Base-by-base conservation (phyloP, 1,284 basidiomycete genomes). In the Trametes sp. region DNA sequence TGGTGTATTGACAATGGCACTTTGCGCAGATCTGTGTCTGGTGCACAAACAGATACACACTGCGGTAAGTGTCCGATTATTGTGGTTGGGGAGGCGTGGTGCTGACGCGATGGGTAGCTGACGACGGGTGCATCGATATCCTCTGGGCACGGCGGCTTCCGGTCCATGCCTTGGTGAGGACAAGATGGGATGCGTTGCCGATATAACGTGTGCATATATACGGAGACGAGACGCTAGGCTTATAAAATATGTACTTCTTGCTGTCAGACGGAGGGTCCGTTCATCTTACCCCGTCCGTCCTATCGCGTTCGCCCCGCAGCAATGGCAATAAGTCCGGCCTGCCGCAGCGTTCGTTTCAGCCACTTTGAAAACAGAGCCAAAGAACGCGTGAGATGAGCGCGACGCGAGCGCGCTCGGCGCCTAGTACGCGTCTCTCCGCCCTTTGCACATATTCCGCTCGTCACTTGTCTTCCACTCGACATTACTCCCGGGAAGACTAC, bases 1-100 rank as follows among this genome's bases (percentile, higher is more conserved):
- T 49, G 21, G 28, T n/a, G 33, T 26, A 41, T n/a, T n/a, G 42
- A 19, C 24, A 21, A 45, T 57, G 38, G 46, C 49, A 52, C 9
- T 26, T 38, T 31, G 19, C 26, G 35, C 41, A 86, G 84, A 84
- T 70, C 73, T 86, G 19, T 86, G 84, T 63, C 72, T 84, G 59
- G 76, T 85, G 57, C 84, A 86, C 66, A 84, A 84, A 68, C 84
- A 84, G 65, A 92, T 93, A 62, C 80, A 81, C 45, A 77, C 78
- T 64, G 86, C 84, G 56, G 90, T 93, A 68, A 74, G 89, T 79
- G 5, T 31, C 8, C 26, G 48, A n/a, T 8, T 35, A 9, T 48
- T 36, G 23, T 11, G 24, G 9, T 16, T 19, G 1, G n/a, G 19
- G 45, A 10, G 23, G 5, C 28, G 8, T 5, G 31, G 41, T 49